These are phyloP conservation scores for Linum usitatissimum DNA, from an alignment of 345 rosid genomes.

Conservation along the genomic window DNA sequence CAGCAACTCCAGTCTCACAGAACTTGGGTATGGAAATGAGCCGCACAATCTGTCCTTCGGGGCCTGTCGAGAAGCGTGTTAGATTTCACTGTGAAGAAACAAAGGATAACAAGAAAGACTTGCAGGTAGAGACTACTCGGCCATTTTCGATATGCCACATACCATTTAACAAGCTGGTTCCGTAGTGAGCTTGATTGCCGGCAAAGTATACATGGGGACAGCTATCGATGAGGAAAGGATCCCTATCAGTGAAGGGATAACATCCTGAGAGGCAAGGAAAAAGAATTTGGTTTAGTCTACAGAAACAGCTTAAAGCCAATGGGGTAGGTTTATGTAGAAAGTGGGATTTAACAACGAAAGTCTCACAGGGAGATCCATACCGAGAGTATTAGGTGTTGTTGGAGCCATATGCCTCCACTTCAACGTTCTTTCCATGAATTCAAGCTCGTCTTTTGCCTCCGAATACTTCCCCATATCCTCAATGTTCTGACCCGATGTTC, in stretches of 20 bases:
- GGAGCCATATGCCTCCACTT: conserved; percentile 98
- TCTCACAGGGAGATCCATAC: conserved; percentile 23
- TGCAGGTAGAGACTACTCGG: not conserved
- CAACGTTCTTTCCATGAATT: conserved; percentile 83
- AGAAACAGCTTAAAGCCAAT: conserved; percentile 1
- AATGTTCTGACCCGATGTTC: conserved; percentile 98
- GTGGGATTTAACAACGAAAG: not conserved
- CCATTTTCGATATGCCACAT: conserved; percentile 9
- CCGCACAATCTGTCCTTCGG: conserved; percentile 66
- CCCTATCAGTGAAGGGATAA: conserved; percentile 89
- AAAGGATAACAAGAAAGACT: not conserved
- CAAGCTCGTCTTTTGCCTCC: conserved; percentile 67
- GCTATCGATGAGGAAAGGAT: conserved; percentile 83
- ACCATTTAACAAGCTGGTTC: conserved; percentile 54
- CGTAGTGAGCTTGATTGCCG: conserved; percentile 76
- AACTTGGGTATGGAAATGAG: conserved; percentile 72
- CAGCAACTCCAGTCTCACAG: conserved; percentile 66
- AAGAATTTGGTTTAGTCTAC: not conserved
- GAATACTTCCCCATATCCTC: conserved; percentile 89
- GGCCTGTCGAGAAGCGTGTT: conserved; percentile 33
- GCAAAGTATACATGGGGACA: conserved; percentile 92
- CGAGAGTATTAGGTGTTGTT: conserved; percentile 93
- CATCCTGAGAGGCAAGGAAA: conserved; percentile 41
- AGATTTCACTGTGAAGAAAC: not conserved
- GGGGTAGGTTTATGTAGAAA: too few relatives aligned